Conservation (phyloP, 169 alveolate genomes). For the Plasmodium inui region DNA sequence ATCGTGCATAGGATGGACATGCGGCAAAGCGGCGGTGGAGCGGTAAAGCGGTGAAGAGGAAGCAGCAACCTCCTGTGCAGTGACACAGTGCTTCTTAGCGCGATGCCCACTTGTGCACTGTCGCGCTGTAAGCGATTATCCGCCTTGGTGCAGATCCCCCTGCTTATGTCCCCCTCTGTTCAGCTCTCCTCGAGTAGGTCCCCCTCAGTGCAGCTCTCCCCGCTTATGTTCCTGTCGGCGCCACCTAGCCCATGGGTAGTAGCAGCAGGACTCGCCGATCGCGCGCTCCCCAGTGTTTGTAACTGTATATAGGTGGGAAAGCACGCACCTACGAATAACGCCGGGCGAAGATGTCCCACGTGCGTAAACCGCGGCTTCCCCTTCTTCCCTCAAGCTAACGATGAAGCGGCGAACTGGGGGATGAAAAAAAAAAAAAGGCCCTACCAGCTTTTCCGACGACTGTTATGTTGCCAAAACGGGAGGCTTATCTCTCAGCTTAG, state of each 20-base stretch:
- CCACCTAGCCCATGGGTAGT: too few relatives aligned
- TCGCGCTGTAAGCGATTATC: not conserved
- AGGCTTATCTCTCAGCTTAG: not conserved
- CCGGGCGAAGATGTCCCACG: not conserved
- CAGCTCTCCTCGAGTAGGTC: too few relatives aligned
- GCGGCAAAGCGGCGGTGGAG: not conserved
- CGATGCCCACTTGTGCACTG: not conserved
- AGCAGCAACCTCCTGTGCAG: too few relatives aligned
- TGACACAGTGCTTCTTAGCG: too few relatives aligned
- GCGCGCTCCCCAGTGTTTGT: too few relatives aligned
- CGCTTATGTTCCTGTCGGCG: too few relatives aligned
- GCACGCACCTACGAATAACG: not conserved
- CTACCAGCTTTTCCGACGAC: not conserved
- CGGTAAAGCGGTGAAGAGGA: not conserved
- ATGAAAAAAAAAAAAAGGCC: not conserved
- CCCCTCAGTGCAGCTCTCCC: too few relatives aligned
- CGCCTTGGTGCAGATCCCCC: too few relatives aligned
- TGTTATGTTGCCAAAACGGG: not conserved
- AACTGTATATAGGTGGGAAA: too few relatives aligned
- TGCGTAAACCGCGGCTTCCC: not conserved
- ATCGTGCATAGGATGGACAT: constrained; percentile 90
- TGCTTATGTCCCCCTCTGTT: too few relatives aligned
- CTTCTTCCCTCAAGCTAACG: not conserved
- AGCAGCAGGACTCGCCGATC: too few relatives aligned
- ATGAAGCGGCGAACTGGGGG: not conserved